phyloP scores from a whole-genome alignment of 441 rosid genomes.

The Corymbia citriodora region DNA sequence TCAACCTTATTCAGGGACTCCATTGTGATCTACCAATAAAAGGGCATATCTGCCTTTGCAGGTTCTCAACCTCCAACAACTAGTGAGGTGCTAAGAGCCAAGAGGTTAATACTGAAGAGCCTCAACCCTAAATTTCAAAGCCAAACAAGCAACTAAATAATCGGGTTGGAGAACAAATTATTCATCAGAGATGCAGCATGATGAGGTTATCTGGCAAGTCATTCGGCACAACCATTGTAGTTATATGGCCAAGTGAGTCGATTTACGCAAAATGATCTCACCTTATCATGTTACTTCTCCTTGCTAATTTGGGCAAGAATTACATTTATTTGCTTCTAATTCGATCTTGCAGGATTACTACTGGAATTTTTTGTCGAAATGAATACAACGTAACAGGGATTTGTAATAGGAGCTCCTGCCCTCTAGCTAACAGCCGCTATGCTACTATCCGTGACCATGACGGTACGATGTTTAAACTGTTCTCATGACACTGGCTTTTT shows the following conservation, averaged over 20 bases:
- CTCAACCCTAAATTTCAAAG: neutral
- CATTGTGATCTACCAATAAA: neutral
- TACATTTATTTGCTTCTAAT: neutral
- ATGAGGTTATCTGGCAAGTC: conserved; percentile 94
- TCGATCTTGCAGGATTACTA: conserved; percentile 49
- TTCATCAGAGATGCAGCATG: conserved; percentile 37
- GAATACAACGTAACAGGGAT: conserved; percentile 80
- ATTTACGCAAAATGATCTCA: neutral
- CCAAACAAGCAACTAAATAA: neutral
- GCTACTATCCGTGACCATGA: conserved; percentile 89
- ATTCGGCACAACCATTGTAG: conserved; percentile 94
- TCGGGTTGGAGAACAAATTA: neutral
- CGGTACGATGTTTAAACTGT: conserved; percentile 27
- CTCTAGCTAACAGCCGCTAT: conserved; percentile 88
- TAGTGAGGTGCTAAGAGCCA: neutral
- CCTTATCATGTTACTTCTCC: neutral
- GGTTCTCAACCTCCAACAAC: neutral
- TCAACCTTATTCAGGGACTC: neutral
- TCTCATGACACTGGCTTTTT: neutral
- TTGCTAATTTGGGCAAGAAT: neutral
- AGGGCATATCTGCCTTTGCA: neutral
- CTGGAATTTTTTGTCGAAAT: conserved; percentile 85
- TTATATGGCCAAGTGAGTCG: conserved; percentile 74
- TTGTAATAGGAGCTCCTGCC: conserved; percentile 91
- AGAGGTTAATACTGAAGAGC: neutral